Evolutionary conservation across 345 rosid genomes (phyloP), one percentile per base, ranked within the genome.

Genomic region (Camelina sativa): DNA sequence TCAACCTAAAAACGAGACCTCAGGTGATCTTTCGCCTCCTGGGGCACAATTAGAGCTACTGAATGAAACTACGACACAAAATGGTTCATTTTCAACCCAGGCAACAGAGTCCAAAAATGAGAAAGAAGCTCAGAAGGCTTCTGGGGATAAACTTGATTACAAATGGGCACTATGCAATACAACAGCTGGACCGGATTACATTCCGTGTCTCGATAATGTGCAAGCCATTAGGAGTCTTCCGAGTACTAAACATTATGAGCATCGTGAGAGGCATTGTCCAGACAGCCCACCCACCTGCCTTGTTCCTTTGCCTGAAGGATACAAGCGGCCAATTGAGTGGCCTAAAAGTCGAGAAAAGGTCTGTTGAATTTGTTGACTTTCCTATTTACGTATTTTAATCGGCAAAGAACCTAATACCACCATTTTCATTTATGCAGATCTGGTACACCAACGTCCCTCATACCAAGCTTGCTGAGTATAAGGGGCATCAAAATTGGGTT

Each of bases 401-500:
- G 65, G 35, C 34, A 23, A 12, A 17, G 37, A 61, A 65, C 5
- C 64, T 65, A 13, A 65, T 12, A 67, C 51, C 50, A 23, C 56
- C 58, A 32, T 47, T 23, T 76, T 23, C 66, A 9, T 76, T 67
- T 43, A 58, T 74, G 70, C 83, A 95, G 99, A 89, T 95, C 73
- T 95, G 99, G 97, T 92, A 89, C 81, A 75, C 80, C 48, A 95
- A 95, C 46, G 97, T 92, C 73, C 99, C 99, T 59, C 97, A 95
- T 74, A 88, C 96, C 53, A 89, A 92, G 81, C 96, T 95, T 76
- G 98, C 93, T 17, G 74, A 82, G 77, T n/a, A 84, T 64, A 92
- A 95, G 85, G 99, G 98, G 52, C 97, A 95, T 85, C 98, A 95
- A 73, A 95, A 95, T 70, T 95, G 99, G 99, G 98, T 95, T 64